Conservation (phyloP, 768 basidiomycete genomes). For the Auricularia auricula-judae region DNA sequence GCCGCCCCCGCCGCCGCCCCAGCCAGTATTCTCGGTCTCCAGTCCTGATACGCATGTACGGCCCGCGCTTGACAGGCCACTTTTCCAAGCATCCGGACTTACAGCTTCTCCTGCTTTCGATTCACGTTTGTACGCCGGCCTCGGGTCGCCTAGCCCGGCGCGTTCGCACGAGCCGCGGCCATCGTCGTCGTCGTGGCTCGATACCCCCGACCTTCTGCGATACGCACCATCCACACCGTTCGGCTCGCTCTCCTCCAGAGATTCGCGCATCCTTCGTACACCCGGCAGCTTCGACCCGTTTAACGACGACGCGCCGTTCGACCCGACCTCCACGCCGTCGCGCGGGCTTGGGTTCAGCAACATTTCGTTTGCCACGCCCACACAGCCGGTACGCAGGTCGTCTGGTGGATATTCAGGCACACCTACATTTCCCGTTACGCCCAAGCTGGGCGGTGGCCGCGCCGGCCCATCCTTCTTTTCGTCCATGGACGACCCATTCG, state of each 20-base stretch:
- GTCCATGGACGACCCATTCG: not conserved
- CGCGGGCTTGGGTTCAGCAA: constrained; percentile 49
- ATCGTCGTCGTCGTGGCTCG: not conserved
- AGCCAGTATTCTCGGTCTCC: not conserved
- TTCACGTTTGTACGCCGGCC: not conserved
- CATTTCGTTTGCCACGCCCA: constrained; percentile 3
- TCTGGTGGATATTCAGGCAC: not conserved
- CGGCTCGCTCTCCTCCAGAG: not conserved
- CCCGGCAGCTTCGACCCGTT: not conserved
- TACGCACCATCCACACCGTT: not conserved
- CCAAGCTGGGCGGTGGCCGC: not conserved
- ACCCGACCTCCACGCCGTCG: constrained; percentile 81
- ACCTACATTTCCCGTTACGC: not conserved
- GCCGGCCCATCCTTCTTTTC: not conserved
- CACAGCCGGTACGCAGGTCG: not conserved
- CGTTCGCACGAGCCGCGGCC: not conserved
- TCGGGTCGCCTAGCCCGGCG: not conserved
- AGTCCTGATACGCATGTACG: not conserved
- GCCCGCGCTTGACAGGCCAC: not conserved
- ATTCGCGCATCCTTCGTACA: not conserved
- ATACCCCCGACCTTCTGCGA: not conserved
- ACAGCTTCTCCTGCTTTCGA: not conserved
- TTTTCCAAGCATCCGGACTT: not conserved
- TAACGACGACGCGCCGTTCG: constrained; percentile 28
- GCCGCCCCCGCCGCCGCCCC: not conserved